Base-by-base conservation (phyloP, 23 red algal genomes). In the Gracilaria gracilis region DNA sequence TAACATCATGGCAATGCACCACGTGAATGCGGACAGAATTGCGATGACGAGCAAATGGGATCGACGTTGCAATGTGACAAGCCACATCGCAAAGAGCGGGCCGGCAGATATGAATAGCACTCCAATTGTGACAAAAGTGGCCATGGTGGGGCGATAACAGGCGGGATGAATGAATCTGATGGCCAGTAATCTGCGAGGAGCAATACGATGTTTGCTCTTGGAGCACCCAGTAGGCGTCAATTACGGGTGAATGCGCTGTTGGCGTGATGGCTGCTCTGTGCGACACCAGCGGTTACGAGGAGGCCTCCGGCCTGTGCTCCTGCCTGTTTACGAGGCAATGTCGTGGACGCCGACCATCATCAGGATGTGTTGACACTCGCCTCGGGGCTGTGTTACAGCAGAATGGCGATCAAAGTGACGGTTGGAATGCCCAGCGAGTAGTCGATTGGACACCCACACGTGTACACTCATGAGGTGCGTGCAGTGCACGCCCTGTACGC, bases 1-100 rank as follows among this genome's bases (percentile, higher is more conserved):
- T 9, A 89, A 17, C 51, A 84, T 70, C 67, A 95, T 57, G 11
- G 93, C 84, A 16, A 95, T 35, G 39, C 54, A 66, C 83, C 85
- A 95, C 19, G 71, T 82, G 79, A 95, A 95, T 14, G 93, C 93
- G 55, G 93, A 48, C 19, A 95, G 75, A 51, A 83, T 88, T 13
- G 58, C 57, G 64, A 95, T 82, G 9, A 88, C 85, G 53, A 88
- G 57, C 16, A 95, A 62, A 75, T 95, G 93, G 21, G 93, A 70
- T 21, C 83, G 67, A 38, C 83, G 93, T 21, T 83, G 61, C 50
- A 95, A 70, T 15, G 85, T 75, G 20, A 94, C 81, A 16, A 79
- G 34, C 81, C 67, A 81, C 25, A 94, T 67, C n/a, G 81, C 83
- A 21, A 94, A 36, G 27, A 70, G 31, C 32, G 91, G 91, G 34